Base-by-base conservation (phyloP, 2,329 filamentous ascomycete genomes). In the Sporothrix inflata region DNA sequence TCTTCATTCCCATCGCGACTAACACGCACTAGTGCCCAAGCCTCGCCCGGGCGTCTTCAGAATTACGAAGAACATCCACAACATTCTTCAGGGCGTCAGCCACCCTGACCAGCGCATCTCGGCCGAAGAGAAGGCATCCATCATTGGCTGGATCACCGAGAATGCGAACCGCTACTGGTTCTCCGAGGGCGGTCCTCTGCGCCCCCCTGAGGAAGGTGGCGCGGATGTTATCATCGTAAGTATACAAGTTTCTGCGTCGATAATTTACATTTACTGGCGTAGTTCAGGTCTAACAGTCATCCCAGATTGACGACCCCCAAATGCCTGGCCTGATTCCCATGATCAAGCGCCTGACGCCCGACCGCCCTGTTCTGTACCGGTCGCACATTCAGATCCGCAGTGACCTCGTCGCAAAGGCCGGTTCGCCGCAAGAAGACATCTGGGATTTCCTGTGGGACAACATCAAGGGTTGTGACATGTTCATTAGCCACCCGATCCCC, bases 41-140 rank as follows among this genome's bases (percentile, higher is more conserved):
- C 92, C 93, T 27, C 90, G 91, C 68, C 92, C 92, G 3, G 90
- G 91, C 19, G 89, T 95, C 12, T 96, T 96, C 81, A 87, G 92
- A 68, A 91, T 93, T 80, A 96, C 93, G 76, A 96, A 96, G 82
- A 94, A 91, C 75, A 92, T 94, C 76, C 93, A 96, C 87, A 96
- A 96, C 81, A 94, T 95, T 75, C 88, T 96, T 2, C 93, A 96
- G 81, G 93, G 92, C 9, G 92, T 94, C 55, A 89, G 89, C 53
- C 84, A 86, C 34, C 87, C 89, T 0, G 86, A 88, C 2, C 87
- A 92, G 76, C 86, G 88, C n/a, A 84, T 95, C 42, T 88, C 85
- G 0, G 76, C 83, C 0, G 86, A 91, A 1, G 88, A 92, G 72
- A 89, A 90, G 76, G 79, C 83, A 0, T 81, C 84, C n/a, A 88